Base-by-base conservation (phyloP, 106 monocot genomes). In the Allium sativum region DNA sequence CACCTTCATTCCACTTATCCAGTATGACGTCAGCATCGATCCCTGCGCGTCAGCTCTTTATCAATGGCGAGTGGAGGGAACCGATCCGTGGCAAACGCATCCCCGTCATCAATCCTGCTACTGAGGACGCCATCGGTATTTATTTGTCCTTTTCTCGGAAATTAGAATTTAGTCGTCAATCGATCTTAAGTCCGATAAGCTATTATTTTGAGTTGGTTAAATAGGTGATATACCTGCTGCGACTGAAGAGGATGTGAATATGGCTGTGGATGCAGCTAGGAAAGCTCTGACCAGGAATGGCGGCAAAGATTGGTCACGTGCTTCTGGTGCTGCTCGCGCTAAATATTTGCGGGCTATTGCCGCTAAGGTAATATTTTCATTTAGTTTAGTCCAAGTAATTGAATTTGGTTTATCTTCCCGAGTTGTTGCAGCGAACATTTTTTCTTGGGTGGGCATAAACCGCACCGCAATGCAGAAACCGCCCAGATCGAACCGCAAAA, bases 301-400 rank as follows among this genome's bases (percentile, higher is more conserved):
- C 20, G 98, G 98, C n/a, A 77, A 47, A 59, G 91, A 92, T n/a
- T 98, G 98, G 98, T 64, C 98, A 8, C 92, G 98, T 9, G 82
- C 92, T 19, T 60, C 98, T 1, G 92, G 88, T 10, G 81, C 84
- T 47, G 62, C 68, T 40, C 92, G 98, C n/a, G 91, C 98, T 40
- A 84, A 85, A 68, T 88, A 79, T 58, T 85, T 98, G 54, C 98
- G 98, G 9, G 82, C 84, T 8, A 98, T 98, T 50, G 87, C 98
- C 13, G 82, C 88, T 19, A 98, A 98, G 85, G 98, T 98, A 52
- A 11, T n/a, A 21, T 9, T n/a, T 54, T 52, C 57, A 10, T 14
- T 14, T 41, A 10, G 21, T 14, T 50, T 41, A 14, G 10, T 54
- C 8, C 42, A 1, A 54, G 22, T 15, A 56, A 2, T 43, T 43